Conservation (phyloP, 495 filamentous ascomycete species). For the Penicillium arizonense region DNA sequence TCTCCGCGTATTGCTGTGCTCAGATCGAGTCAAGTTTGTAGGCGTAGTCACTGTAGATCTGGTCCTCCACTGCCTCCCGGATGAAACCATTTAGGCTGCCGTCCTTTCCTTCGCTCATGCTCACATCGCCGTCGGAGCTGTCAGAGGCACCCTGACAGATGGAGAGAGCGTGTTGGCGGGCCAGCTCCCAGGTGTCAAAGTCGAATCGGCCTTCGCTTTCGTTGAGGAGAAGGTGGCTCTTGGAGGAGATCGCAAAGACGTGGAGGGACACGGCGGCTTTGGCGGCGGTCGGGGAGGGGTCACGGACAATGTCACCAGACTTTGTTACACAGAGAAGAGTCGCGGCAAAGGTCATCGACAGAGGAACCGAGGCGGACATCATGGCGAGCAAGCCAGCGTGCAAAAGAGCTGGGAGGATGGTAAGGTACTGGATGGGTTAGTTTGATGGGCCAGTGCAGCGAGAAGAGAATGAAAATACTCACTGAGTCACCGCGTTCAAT, state of each 20-base stretch:
- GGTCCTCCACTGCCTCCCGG: constrained; percentile 59
- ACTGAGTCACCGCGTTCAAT: constrained; percentile 67
- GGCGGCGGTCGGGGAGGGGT: constrained; percentile 56
- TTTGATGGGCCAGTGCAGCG: background rate
- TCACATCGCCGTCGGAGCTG: constrained; percentile 46
- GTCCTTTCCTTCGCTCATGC: constrained; percentile 32
- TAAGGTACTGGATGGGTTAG: constrained; percentile 59
- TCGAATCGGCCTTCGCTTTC: constrained; percentile 82
- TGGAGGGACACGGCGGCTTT: constrained; percentile 66
- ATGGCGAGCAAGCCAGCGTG: constrained; percentile 73
- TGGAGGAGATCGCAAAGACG: constrained; percentile 73
- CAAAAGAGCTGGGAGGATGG: constrained; percentile 70
- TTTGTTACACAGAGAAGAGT: constrained; percentile 59
- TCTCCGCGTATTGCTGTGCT: constrained; percentile 8
- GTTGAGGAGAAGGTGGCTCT: constrained; percentile 69
- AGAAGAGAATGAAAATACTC: constrained; percentile 36
- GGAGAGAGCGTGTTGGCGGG: constrained; percentile 59
- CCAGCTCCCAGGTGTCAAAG: constrained; percentile 72
- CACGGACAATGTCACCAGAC: constrained; percentile 48
- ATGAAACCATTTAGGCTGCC: constrained; percentile 58
- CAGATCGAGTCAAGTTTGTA: constrained; percentile 43
- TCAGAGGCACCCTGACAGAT: constrained; percentile 55
- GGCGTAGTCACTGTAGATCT: constrained; percentile 35
- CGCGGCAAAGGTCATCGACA: constrained; percentile 67
- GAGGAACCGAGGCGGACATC: constrained; percentile 70